These are phyloP conservation scores for Acorus calamus DNA, from an alignment of 106 monocot genomes.

Conservation along the genomic window DNA sequence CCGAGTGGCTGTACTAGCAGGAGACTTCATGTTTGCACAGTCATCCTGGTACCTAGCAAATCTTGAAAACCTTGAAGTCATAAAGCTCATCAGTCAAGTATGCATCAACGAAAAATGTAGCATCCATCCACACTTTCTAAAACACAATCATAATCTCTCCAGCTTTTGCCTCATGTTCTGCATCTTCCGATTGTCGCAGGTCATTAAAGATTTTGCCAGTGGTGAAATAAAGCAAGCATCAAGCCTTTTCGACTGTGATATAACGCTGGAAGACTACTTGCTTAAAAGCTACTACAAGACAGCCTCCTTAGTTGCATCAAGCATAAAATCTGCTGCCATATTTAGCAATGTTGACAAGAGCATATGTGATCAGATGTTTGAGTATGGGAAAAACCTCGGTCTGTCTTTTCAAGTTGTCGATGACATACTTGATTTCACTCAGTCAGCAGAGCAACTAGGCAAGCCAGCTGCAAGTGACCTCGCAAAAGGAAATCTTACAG, in stretches of 20 bases:
- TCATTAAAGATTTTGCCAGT: slow-evolving; percentile 97
- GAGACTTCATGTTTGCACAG: slow-evolving; percentile 98
- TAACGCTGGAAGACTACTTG: slow-evolving; percentile 74
- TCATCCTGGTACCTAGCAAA: slow-evolving; percentile 98
- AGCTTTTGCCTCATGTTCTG: not conserved
- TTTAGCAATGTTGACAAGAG: slow-evolving; percentile 41
- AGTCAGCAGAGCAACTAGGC: slow-evolving; percentile 81
- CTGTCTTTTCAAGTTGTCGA: slow-evolving; percentile 91
- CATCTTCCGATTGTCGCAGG: slow-evolving; percentile 29
- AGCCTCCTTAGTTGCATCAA: slow-evolving; percentile 76
- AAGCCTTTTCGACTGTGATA: slow-evolving; percentile 61
- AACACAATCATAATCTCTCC: not conserved
- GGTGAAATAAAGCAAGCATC: slow-evolving; percentile 98
- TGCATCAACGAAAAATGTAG: not conserved
- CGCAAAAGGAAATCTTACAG: slow-evolving; percentile 87
- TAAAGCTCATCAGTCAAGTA: slow-evolving; percentile 98
- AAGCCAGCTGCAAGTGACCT: slow-evolving; percentile 81
- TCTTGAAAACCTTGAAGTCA: slow-evolving; percentile 87
- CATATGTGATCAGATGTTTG: slow-evolving; percentile 67
- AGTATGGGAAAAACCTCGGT: slow-evolving; percentile 91
- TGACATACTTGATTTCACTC: slow-evolving; percentile 93
- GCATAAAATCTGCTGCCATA: slow-evolving; percentile 85
- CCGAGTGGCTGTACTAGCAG: slow-evolving; percentile 80
- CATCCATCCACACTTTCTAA: not conserved
- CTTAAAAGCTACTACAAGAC: slow-evolving; percentile 97